Evolutionary conservation across 176 grass and related monocot genomes (phyloP).

Genomic region (Elaeis guineensis): DNA sequence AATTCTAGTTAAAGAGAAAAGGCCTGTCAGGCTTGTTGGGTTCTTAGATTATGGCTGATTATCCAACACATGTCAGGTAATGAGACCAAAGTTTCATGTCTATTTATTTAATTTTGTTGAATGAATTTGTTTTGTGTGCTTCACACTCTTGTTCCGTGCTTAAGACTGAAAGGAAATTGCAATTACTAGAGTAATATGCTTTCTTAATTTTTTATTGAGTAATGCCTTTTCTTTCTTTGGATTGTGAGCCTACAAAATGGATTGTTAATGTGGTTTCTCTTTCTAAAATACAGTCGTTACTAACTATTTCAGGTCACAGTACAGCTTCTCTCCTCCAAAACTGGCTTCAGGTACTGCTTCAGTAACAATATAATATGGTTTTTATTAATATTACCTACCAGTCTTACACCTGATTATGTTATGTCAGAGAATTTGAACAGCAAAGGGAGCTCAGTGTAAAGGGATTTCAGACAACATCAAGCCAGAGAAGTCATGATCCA

Average conservation of each 20-base stretch:
- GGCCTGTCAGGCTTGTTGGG: too few relatives aligned
- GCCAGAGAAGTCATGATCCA: constrained; percentile 57
- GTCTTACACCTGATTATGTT: constrained; percentile 28
- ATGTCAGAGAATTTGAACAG: constrained; percentile 92
- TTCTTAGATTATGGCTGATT: too few relatives aligned
- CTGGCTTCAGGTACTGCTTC: constrained; percentile 77
- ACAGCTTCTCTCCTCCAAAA: constrained; percentile 89
- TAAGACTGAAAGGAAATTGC: background rate
- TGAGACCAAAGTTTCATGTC: too few relatives aligned
- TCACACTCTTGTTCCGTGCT: background rate
- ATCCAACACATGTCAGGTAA: too few relatives aligned
- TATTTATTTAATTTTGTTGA: background rate
- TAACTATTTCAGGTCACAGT: constrained; percentile 61
- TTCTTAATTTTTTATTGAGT: too few relatives aligned
- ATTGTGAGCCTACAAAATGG: too few relatives aligned
- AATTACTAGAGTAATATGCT: background rate
- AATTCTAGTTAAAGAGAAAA: too few relatives aligned
- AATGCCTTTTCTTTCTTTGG: too few relatives aligned
- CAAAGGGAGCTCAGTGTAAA: constrained; percentile 65
- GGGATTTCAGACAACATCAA: constrained; percentile 61
- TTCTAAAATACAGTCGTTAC: too few relatives aligned
- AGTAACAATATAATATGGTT: constrained; percentile 1
- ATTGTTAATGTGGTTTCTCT: too few relatives aligned
- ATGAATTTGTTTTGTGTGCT: background rate
- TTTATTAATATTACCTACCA: constrained; percentile 12